A percentile compares a stretch with the other conserved stretches of the same genome.
phyloP scores from a whole-genome alignment of 1,284 basidiomycete genomes.

The Neolentinus lepideus region DNA sequence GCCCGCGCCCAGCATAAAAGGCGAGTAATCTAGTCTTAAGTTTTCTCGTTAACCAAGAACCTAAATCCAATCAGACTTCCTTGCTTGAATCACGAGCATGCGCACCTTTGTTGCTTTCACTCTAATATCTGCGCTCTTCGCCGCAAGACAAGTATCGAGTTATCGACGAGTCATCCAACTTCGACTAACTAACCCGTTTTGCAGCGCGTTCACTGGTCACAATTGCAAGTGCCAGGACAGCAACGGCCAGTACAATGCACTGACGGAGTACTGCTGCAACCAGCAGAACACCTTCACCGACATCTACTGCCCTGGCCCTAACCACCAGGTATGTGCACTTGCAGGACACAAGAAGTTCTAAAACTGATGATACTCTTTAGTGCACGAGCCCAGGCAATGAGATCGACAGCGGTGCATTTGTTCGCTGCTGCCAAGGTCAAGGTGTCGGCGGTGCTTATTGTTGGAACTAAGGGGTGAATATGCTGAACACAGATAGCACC shows the following conservation, averaged over 20 bases:
- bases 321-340: neutral
- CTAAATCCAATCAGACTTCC: neutral
- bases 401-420: neutral
- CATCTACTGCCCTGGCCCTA: neutral
- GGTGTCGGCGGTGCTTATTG: slow-evolving; percentile 5
- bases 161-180: neutral
- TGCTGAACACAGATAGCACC: neutral
- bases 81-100: neutral
- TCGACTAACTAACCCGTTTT: neutral
- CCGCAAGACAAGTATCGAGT: neutral
- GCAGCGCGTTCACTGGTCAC: neutral
- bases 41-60: neutral
- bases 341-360: neutral
- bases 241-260: slow-evolving; percentile 4
- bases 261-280: slow-evolving; percentile 2
- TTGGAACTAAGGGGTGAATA: neutral
- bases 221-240: slow-evolving; percentile 5
- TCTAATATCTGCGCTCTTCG: neutral
- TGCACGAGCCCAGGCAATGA: neutral
- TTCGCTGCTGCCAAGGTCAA: neutral
- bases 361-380: neutral
- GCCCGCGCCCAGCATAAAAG: neutral
- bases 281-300: neutral
- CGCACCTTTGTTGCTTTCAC: neutral
- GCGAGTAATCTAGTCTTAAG: neutral